Evolutionary conservation across 164 flowering plant genomes (phyloP).

Genomic region (Annona cherimola): DNA sequence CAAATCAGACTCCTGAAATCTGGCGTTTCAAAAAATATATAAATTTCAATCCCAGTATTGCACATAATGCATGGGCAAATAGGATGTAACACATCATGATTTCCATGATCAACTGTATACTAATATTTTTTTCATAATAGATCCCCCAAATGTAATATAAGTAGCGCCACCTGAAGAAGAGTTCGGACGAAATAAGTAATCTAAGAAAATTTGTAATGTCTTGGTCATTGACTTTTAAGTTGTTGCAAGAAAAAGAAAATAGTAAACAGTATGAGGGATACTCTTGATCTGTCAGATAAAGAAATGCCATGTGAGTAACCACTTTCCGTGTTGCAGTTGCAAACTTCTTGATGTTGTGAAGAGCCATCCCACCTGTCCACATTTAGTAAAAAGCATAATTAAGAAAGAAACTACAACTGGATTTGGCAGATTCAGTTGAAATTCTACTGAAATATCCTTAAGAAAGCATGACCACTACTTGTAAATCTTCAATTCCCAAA

Average conservation of each 20-base stretch:
- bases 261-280: not conserved
- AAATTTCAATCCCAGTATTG: too few species aligned
- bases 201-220: too few species aligned
- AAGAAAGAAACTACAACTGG: not conserved
- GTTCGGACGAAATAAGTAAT: too few species aligned
- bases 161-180: too few species aligned
- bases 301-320: conserved; percentile 4
- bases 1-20: too few species aligned
- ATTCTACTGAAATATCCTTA: not conserved
- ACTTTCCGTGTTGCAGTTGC: conserved; percentile 16
- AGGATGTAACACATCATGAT: too few species aligned
- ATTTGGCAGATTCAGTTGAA: not conserved
- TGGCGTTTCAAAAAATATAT: too few species aligned
- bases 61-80: too few species aligned
- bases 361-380: conserved; percentile 23
- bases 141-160: too few species aligned
- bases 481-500: not conserved
- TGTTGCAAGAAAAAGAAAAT: not conserved
- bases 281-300: not conserved
- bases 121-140: too few species aligned
- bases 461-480: not conserved
- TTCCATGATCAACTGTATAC: too few species aligned
- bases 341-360: conserved; percentile 10
- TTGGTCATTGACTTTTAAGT: not conserved
- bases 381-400: conserved; percentile 1